phyloP scores from a whole-genome alignment of 768 basidiomycete species.

The Macrolepiota fuliginosa region DNA sequence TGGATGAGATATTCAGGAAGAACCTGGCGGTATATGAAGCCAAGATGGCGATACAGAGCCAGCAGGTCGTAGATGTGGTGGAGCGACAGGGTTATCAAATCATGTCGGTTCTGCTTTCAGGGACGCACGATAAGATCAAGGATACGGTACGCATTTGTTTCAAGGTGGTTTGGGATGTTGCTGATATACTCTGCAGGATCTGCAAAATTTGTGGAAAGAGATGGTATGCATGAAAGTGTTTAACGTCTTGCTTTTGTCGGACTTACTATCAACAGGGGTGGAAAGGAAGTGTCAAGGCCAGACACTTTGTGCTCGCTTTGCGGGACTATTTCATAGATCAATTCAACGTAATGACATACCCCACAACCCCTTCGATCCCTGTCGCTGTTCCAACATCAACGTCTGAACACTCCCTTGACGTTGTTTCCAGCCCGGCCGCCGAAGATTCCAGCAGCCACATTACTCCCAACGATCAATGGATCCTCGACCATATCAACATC shows the following conservation, averaged over 20 bases:
- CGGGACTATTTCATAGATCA: conserved; percentile 35
- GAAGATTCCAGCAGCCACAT: conserved; percentile 13
- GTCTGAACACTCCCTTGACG: conserved; percentile 4
- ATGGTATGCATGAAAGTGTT: conserved; percentile 35
- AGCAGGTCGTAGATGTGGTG: conserved; percentile 31
- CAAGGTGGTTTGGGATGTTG: not conserved
- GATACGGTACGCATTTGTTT: conserved; percentile 31
- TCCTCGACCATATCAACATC: conserved; percentile 35
- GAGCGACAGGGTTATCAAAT: conserved; percentile 34
- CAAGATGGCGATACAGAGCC: conserved; percentile 45
- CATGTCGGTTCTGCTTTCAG: conserved; percentile 35
- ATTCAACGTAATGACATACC: conserved; percentile 13
- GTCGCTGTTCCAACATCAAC: conserved; percentile 12
- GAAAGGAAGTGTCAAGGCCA: conserved; percentile 51
- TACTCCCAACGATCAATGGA: conserved; percentile 33
- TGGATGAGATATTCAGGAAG: conserved; percentile 32
- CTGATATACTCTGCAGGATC: conserved; percentile 31
- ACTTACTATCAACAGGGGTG: conserved; percentile 32
- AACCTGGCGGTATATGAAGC: conserved; percentile 43
- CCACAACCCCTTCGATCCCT: conserved; percentile 9
- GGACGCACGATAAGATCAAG: conserved; percentile 42
- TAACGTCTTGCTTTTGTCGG: too few species aligned
- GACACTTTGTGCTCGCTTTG: conserved; percentile 45
- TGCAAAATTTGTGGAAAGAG: conserved; percentile 49
- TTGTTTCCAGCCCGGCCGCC: not conserved